phyloP scores from a whole-genome alignment of 2,329 filamentous ascomycete genomes.

The Coniochaeta sp. region DNA sequence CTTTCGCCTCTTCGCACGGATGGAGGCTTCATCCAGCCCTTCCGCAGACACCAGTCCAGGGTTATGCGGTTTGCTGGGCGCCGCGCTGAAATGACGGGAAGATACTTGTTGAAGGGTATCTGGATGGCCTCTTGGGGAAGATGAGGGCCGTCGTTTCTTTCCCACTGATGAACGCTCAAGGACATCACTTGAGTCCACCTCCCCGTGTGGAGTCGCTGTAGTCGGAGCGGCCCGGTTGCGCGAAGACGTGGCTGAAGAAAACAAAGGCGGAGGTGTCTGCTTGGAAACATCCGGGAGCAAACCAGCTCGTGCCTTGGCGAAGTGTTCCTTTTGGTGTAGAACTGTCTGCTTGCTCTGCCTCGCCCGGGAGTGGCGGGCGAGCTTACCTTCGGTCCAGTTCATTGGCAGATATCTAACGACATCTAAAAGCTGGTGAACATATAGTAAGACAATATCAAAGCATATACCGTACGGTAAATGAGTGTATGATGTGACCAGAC shows the following conservation, averaged over 20 bases:
- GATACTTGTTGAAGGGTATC: background rate
- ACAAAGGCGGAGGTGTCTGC: constrained; percentile 19
- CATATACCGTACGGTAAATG: background rate
- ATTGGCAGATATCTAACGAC: constrained; percentile 18
- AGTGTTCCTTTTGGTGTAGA: constrained; percentile 38
- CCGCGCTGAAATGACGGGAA: background rate
- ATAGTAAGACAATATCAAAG: background rate
- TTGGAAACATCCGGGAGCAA: constrained; percentile 19
- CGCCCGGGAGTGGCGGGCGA: constrained; percentile 33
- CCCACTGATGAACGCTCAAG: background rate
- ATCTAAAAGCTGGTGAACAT: too few relatives aligned
- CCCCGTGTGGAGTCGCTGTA: background rate
- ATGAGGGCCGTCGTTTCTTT: constrained; percentile 2
- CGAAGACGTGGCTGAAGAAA: constrained; percentile 11
- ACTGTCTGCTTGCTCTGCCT: constrained; percentile 18
- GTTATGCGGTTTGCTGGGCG: background rate
- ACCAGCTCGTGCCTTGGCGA: constrained; percentile 33
- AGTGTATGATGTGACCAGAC: background rate
- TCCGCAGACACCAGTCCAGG: background rate
- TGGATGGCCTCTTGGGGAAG: background rate
- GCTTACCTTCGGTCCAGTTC: constrained; percentile 44
- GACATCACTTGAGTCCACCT: background rate
- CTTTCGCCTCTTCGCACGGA: constrained; percentile 19
- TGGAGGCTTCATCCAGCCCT: background rate
- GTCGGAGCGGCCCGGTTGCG: background rate